Conservation (phyloP, 176 grass and related monocot species). For the Hsuehochloa calcarea region DNA sequence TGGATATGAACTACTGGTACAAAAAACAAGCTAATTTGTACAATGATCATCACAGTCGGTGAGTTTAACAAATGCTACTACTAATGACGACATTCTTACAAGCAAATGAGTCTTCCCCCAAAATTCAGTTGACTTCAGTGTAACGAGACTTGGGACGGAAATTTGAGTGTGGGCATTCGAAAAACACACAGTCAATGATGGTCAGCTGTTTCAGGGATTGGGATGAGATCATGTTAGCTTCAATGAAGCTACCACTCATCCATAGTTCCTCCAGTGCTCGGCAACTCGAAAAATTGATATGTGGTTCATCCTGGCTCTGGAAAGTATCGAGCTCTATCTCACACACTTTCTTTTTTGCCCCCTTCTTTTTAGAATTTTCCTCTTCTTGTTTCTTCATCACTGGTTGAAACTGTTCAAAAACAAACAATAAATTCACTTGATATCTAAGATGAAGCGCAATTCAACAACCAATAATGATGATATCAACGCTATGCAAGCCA, state of each 20-base stretch:
- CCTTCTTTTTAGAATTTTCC: conserved; percentile 55
- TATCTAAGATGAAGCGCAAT: neutral
- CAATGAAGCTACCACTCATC: neutral
- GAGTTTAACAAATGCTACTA: conserved; percentile 6
- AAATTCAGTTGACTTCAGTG: too few species aligned
- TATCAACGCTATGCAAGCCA: neutral
- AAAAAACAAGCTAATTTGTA: neutral
- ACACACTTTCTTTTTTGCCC: conserved; percentile 46
- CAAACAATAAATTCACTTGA: conserved; percentile 19
- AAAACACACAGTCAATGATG: conserved; percentile 5
- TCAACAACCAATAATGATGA: conserved; percentile 1
- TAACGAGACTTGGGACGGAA: neutral
- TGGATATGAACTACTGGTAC: too few species aligned
- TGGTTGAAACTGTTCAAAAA: conserved; percentile 77
- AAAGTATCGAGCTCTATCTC: conserved; percentile 8
- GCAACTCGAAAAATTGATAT: conserved; percentile 24
- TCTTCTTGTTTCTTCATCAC: conserved; percentile 76
- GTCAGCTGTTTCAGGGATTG: neutral
- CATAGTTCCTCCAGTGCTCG: neutral
- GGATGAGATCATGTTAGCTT: neutral
- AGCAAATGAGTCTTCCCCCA: neutral
- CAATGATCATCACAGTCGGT: conserved; percentile 5
- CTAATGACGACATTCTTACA: conserved; percentile 16
- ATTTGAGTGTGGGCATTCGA: neutral
- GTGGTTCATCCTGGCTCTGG: neutral